Conservation (phyloP, 257 asterid genomes). For the Anisodus tanguticus region DNA sequence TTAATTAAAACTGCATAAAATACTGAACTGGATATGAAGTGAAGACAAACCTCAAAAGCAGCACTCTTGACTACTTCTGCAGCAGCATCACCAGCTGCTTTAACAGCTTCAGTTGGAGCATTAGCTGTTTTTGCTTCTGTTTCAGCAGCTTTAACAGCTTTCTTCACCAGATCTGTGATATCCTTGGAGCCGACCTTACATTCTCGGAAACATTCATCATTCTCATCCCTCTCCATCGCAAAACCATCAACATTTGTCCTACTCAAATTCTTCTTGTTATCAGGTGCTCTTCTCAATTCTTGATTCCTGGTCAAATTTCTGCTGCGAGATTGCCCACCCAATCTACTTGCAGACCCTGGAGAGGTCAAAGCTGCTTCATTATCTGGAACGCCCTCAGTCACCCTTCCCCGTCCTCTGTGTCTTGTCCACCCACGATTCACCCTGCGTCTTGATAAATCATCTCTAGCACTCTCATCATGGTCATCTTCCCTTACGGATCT, state of each 20-base stretch:
- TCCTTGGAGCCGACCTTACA: constrained; percentile 85
- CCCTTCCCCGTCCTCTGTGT: constrained; percentile 69
- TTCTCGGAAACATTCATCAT: constrained; percentile 86
- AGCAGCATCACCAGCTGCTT: constrained; percentile 97
- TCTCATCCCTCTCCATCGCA: constrained; percentile 71
- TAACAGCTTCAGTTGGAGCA: constrained; percentile 87
- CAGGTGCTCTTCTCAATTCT: constrained; percentile 56
- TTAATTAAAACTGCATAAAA: neutral
- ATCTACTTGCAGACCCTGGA: constrained; percentile 75
- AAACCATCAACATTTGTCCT: constrained; percentile 45
- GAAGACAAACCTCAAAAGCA: constrained; percentile 76
- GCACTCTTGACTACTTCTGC: constrained; percentile 95
- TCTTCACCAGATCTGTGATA: constrained; percentile 75
- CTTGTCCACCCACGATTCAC: constrained; percentile 60
- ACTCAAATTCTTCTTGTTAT: constrained; percentile 53
- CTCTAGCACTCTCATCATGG: constrained; percentile 67
- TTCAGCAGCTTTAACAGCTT: constrained; percentile 95
- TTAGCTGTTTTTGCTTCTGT: constrained; percentile 92
- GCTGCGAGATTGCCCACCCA: constrained; percentile 64
- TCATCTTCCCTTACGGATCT: constrained; percentile 79
- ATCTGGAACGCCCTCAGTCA: constrained; percentile 65
- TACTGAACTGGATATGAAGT: constrained; percentile 32
- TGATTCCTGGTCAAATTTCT: constrained; percentile 56
- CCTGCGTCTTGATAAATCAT: constrained; percentile 71
- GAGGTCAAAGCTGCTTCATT: constrained; percentile 68